These are phyloP conservation scores for Aphanocladium album DNA, from an alignment of 2,329 filamentous ascomycete genomes.

Conservation along the genomic window DNA sequence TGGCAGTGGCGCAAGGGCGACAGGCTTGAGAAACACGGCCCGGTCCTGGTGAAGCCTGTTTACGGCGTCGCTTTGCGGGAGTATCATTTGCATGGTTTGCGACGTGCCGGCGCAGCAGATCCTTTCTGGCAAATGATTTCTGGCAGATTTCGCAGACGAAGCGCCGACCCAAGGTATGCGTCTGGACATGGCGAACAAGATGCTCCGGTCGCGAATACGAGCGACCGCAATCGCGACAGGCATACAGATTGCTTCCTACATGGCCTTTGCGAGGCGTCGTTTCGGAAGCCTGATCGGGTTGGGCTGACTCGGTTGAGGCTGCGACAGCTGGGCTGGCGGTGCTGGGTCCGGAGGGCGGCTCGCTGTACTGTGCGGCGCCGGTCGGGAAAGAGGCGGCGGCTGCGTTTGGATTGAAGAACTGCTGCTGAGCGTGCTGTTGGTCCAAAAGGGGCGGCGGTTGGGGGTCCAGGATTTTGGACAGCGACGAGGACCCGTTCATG, in stretches of 20 bases:
- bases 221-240: conserved; percentile 47
- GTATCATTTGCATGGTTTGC: conserved; percentile 47
- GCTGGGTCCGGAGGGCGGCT: background rate
- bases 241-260: conserved; percentile 33
- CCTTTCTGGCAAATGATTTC: conserved; percentile 50
- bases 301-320: background rate
- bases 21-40: conserved; percentile 51
- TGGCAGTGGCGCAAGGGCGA: conserved; percentile 44
- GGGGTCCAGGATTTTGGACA: conserved; percentile 11
- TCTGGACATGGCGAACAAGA: conserved; percentile 47
- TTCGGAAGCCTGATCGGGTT: conserved; percentile 4
- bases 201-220: conserved; percentile 51
- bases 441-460: conserved; percentile 3
- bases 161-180: conserved; percentile 45
- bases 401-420: background rate
- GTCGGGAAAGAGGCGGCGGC: background rate
- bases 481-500: conserved; percentile 9
- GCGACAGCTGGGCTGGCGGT: background rate
- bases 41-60: conserved; percentile 38
- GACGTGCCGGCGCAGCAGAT: conserved; percentile 48
- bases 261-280: conserved; percentile 22
- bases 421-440: conserved; percentile 2
- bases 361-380: background rate
- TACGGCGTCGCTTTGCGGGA: conserved; percentile 43
- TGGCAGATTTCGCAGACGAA: conserved; percentile 47